Percentiles rank a stretch among this genome's conserved stretches.
phyloP scores from a whole-genome alignment of 768 basidiomycete species.

The Suillus luteus region DNA sequence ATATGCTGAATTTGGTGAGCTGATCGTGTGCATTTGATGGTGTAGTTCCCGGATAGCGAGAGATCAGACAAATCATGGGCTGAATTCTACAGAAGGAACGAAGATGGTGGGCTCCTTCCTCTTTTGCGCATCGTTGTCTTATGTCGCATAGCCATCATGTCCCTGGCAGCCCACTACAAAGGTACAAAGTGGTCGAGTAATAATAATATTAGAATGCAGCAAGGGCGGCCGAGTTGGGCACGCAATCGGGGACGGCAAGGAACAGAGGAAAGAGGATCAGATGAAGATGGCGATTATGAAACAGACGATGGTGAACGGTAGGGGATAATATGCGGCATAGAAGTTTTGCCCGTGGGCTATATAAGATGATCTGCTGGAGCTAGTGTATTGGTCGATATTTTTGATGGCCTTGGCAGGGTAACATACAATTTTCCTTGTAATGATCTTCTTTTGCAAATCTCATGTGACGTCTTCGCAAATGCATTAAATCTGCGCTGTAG shows the following conservation, averaged over 20 bases:
- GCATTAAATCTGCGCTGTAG: neutral
- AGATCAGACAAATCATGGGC: conserved; percentile 61
- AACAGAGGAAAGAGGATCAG: conserved; percentile 13
- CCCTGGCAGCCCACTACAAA: conserved; percentile 30
- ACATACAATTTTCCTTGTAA: neutral
- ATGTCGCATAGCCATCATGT: conserved; percentile 23
- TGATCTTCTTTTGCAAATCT: neutral
- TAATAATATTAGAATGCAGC: conserved; percentile 19
- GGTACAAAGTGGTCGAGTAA: conserved; percentile 13
- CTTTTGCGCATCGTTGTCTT: neutral
- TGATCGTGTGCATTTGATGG: neutral
- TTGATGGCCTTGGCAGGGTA: conserved; percentile 6
- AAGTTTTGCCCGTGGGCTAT: neutral
- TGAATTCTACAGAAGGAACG: conserved; percentile 57
- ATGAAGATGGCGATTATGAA: conserved; percentile 25
- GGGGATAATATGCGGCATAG: conserved; percentile 4
- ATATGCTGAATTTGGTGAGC: neutral
- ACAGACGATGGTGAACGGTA: conserved; percentile 21
- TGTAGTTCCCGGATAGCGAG: conserved; percentile 48
- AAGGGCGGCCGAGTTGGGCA: conserved; percentile 27
- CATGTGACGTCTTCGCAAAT: neutral
- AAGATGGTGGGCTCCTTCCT: conserved; percentile 43
- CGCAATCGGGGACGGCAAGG: conserved; percentile 13
- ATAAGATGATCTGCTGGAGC: conserved; percentile 2
- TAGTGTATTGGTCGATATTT: neutral